Evolutionary conservation across 805 yeast genomes (phyloP).

Genomic region (Starmerella floris): DNA sequence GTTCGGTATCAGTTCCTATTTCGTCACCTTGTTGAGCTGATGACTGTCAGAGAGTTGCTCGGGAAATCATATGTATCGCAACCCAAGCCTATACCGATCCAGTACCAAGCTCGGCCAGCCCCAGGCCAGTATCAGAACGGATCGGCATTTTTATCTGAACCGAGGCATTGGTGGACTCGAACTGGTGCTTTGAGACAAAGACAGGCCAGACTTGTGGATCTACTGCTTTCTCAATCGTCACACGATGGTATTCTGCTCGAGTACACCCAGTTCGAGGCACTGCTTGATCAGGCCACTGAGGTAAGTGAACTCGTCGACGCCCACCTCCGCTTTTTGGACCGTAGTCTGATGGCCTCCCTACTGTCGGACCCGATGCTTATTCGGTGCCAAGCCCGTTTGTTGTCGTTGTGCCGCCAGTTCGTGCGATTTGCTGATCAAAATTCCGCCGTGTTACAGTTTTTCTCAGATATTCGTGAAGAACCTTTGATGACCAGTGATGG

Average conservation of each 20-base stretch:
- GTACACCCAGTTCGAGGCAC: slow-evolving; percentile 33
- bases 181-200: slow-evolving; percentile 30
- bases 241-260: slow-evolving; percentile 47
- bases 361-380: slow-evolving; percentile 47
- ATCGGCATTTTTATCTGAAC: slow-evolving; percentile 29
- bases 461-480: slow-evolving; percentile 23
- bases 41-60: slow-evolving; percentile 45
- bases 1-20: slow-evolving; percentile 70
- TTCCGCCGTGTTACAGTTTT: slow-evolving; percentile 17
- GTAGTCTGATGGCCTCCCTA: slow-evolving; percentile 51
- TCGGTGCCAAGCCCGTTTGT: slow-evolving; percentile 32
- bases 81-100: not conserved
- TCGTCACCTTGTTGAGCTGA: slow-evolving; percentile 53
- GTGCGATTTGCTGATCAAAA: slow-evolving; percentile 20
- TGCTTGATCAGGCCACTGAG: slow-evolving; percentile 25
- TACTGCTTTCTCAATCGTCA: slow-evolving; percentile 42
- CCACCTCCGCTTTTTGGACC: slow-evolving; percentile 47
- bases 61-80: slow-evolving; percentile 26
- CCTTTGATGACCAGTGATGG: slow-evolving; percentile 17
- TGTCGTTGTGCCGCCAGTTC: slow-evolving; percentile 26
- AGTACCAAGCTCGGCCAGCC: slow-evolving; percentile 41
- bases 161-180: slow-evolving; percentile 28
- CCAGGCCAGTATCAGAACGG: slow-evolving; percentile 54
- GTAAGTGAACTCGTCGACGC: slow-evolving; percentile 35
- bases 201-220: slow-evolving; percentile 44